Evolutionary conservation across 768 basidiomycete genomes (phyloP), one percentile per base, ranked within the genome.

Genomic region (Gelatoporia subvermispora): DNA sequence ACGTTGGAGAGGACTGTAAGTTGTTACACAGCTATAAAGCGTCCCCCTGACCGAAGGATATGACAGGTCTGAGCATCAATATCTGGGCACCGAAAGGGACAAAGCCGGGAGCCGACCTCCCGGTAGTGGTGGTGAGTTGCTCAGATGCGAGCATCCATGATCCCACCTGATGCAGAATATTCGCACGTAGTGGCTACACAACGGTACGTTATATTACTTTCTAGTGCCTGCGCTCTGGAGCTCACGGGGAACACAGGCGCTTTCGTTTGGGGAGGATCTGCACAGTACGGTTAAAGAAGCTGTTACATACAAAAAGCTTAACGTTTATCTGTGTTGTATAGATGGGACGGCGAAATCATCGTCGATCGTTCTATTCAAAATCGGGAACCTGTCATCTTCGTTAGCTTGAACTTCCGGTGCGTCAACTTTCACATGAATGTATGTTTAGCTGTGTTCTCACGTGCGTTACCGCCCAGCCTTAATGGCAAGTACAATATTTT

Each of bases 371-470:
- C 78, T 0, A 65, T 74, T 10, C 59, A 59, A 0, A 52, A 78
- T 16, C 66, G 65, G 1, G 53, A 63, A 43, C 77, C 78, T 1
- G 66, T 76, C 18, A 60, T 81, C 28, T 79, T 73, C 51, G 78
- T 80, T 18, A 73, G 72, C 49, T 70, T 77, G 62, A 80, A 80
- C 54, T 80, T 80, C 45, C 49, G 48, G 69, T 68, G 13, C 47
- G 62, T 47, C 2, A 3, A 22, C 17, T 36, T 20, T 2, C n/a
- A n/a, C 4, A 38, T 7, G 8, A 21, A 31, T 13, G 5, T 5
- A 31, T 13, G 5, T 13, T 31, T 31, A 13, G 28, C 28, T 31
- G 7, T 13, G 13, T 31, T 31, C 28, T 13, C 8, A 36, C 7
- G 18, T 40, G 18, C 15, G 17, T 11, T 5, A 8, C 64, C 79